These are phyloP conservation scores for Metarhizium anisopliae DNA, from an alignment of 2,329 filamentous ascomycete genomes.

Conservation along the genomic window DNA sequence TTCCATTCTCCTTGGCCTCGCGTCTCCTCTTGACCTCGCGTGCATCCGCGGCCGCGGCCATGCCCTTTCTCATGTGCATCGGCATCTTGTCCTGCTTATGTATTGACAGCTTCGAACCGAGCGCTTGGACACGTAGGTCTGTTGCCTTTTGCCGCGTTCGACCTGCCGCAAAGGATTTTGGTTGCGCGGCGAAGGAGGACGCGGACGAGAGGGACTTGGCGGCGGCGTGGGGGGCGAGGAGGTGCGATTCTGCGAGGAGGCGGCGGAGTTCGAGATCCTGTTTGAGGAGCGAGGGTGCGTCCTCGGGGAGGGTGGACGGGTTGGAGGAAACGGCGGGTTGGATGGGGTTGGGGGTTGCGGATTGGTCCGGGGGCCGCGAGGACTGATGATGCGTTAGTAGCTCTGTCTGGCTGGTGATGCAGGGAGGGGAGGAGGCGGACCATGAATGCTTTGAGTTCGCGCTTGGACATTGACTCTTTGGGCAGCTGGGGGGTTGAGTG, in stretches of 20 bases:
- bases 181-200: slow-evolving; percentile 26
- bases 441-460: slow-evolving; percentile 73
- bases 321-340: slow-evolving; percentile 16
- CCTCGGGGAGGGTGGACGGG: slow-evolving; percentile 35
- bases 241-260: slow-evolving; percentile 83
- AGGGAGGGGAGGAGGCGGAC: slow-evolving; percentile 24
- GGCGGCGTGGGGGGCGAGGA: slow-evolving; percentile 50
- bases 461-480: slow-evolving; percentile 46
- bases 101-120: slow-evolving; percentile 70
- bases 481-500: slow-evolving; percentile 36
- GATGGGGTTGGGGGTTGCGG: slow-evolving; percentile 13
- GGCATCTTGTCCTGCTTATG: slow-evolving; percentile 82
- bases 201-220: slow-evolving; percentile 32
- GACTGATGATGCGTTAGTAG: slow-evolving; percentile 23
- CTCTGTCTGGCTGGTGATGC: neutral
- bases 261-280: slow-evolving; percentile 90
- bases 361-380: slow-evolving; percentile 37
- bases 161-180: slow-evolving; percentile 45
- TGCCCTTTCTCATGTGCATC: slow-evolving; percentile 78
- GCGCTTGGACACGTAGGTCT: slow-evolving; percentile 72
- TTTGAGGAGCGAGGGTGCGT: slow-evolving; percentile 63
- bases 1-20: slow-evolving; percentile 83
- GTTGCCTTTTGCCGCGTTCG: slow-evolving; percentile 71
- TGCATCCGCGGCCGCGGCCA: slow-evolving; percentile 53
- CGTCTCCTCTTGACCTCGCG: slow-evolving; percentile 63